A percentile compares a stretch with the other conserved stretches of the same genome.
Evolutionary conservation across 2,329 filamentous ascomycete species (phyloP).

Genomic region (Ceratocystis huliohia): DNA sequence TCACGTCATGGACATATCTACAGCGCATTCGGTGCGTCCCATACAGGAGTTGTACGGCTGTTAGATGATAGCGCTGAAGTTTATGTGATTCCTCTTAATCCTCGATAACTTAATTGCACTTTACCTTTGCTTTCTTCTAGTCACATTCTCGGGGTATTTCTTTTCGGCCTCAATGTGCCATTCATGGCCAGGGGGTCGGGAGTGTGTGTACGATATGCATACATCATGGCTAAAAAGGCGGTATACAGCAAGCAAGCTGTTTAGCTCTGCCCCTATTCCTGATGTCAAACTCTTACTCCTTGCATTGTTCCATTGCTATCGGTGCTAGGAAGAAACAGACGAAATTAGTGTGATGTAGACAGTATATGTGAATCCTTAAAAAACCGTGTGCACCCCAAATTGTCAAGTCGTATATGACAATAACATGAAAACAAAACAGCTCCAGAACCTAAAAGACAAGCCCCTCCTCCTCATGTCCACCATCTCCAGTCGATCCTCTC

Average conservation of each 20-base stretch:
- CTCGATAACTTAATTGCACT: background rate
- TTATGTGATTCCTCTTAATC: background rate
- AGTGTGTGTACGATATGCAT: background rate
- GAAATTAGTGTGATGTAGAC: background rate
- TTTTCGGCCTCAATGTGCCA: too few species aligned
- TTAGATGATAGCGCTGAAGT: background rate
- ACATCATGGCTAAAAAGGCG: background rate
- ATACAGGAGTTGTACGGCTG: too few species aligned
- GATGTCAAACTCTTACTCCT: background rate
- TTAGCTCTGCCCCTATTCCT: background rate
- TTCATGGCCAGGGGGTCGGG: background rate
- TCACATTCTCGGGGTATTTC: too few species aligned
- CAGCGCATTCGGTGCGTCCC: too few species aligned
- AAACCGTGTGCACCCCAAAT: background rate
- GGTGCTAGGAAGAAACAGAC: background rate
- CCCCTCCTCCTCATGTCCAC: background rate
- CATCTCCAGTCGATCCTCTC: too few species aligned
- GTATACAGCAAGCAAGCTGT: background rate
- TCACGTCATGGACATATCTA: too few species aligned
- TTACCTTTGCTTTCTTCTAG: background rate
- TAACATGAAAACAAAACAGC: background rate
- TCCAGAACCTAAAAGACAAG: background rate
- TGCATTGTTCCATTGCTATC: background rate
- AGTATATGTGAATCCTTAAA: constrained; percentile 1
- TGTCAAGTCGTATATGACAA: background rate